Evolutionary conservation across 2,329 filamentous ascomycete species (phyloP).

Genomic region (Dactylellina parvicollis): DNA sequence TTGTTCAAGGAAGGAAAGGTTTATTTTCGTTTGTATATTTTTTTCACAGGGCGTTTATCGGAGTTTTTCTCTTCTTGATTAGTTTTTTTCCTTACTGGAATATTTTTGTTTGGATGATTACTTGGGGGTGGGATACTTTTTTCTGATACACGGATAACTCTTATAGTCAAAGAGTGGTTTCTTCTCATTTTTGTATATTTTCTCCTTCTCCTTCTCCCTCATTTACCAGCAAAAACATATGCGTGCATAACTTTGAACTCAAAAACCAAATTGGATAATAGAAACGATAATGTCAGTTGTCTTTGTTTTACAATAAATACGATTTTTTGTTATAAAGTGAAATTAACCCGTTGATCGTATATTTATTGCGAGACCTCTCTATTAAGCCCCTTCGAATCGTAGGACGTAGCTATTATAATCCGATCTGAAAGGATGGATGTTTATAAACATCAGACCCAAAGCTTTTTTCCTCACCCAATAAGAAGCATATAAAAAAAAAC

Average conservation of each 20-base stretch:
- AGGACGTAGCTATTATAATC: too few relatives aligned
- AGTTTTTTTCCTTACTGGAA: neutral
- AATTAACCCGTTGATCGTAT: too few relatives aligned
- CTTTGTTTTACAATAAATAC: neutral
- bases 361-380: too few relatives aligned
- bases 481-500: too few relatives aligned
- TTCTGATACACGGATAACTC: slow-evolving; percentile 9
- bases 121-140: neutral
- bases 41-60: slow-evolving; percentile 7
- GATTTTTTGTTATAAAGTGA: neutral
- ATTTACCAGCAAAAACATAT: slow-evolving; percentile 4
- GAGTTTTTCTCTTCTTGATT: neutral
- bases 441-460: too few relatives aligned
- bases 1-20: neutral
- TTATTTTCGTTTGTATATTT: slow-evolving; percentile 19
- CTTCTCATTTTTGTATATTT: slow-evolving; percentile 26
- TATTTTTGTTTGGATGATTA: slow-evolving; percentile 1
- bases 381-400: too few relatives aligned
- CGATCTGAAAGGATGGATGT: too few relatives aligned
- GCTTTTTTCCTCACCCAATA: too few relatives aligned
- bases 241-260: slow-evolving; percentile 11
- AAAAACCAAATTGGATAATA: slow-evolving; percentile 45
- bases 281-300: slow-evolving; percentile 11
- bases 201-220: neutral
- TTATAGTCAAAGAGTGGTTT: slow-evolving; percentile 1